Evolutionary conservation across 139 green algal genomes (phyloP), one percentile per base, ranked within the genome.

Genomic region (Chlamydomonas asymmetrica): DNA sequence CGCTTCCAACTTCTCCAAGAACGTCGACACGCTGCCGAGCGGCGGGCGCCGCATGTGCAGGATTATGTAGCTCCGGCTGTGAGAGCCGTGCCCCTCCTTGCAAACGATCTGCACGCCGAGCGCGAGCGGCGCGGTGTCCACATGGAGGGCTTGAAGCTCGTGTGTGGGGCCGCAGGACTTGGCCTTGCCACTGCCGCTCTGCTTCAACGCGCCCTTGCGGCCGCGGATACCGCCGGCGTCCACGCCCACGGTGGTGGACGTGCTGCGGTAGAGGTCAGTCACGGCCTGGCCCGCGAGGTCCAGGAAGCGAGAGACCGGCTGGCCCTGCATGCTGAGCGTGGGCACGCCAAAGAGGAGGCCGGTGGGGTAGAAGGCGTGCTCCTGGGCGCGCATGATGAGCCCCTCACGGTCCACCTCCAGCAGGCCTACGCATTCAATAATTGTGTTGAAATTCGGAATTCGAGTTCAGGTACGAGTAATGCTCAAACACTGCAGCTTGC

Each of bases 371-470:
- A 76, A 76, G 5, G 70, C 22, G 54, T 76, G 70, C 4, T 76
- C 70, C 54, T 76, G 70, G 13, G 40, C 22, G 22, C 56, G 74
- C 13, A 61, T 25, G n/a, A 86, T 70, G 22, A 63, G 6, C 0
- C 66, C 65, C 13, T 78, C 71, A 40, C 66, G 74, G 52, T 86
- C 80, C 34, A 86, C 71, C 66, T 86, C 80, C 31, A 86, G 18
- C 32, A 86, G 66, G 20, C 64, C n/a, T n/a, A n/a, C n/a, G n/a
- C n/a, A n/a, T n/a, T n/a, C n/a, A n/a, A n/a, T n/a, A n/a, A n/a
- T n/a, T n/a, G n/a, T n/a, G n/a, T n/a, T n/a, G n/a, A n/a, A n/a
- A n/a, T n/a, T n/a, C n/a, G n/a, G n/a, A n/a, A n/a, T n/a, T n/a
- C n/a, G n/a, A n/a, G n/a, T n/a, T n/a, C n/a, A n/a, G n/a, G n/a